Conservation (phyloP, 164 flowering plant species). For the Vitis amurensis region DNA sequence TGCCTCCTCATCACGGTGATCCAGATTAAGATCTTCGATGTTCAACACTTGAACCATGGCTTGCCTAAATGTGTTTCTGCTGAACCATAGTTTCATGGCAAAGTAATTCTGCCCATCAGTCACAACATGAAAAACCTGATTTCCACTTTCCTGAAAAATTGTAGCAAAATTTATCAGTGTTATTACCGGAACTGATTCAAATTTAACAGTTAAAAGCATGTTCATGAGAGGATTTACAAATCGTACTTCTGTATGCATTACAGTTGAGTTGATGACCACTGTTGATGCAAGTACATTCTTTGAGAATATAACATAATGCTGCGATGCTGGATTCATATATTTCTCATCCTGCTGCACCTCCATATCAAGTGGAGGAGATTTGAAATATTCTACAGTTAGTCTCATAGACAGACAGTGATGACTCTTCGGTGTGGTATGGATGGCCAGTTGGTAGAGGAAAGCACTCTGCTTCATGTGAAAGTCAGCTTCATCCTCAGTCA, state of each 20-base stretch:
- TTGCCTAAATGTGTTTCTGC: constrained; percentile 46
- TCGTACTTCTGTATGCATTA: constrained; percentile 65
- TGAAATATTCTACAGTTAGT: constrained; percentile 85
- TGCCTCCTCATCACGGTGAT: constrained; percentile 24
- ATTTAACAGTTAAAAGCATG: neutral
- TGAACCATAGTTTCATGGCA: constrained; percentile 88
- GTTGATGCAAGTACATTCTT: constrained; percentile 81
- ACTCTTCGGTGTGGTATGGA: constrained; percentile 93
- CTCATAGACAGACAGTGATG: constrained; percentile 91
- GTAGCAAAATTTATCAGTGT: constrained; percentile 7
- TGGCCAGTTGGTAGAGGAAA: constrained; percentile 84
- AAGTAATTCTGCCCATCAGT: constrained; percentile 77
- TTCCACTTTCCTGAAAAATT: constrained; percentile 70
- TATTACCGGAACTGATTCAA: neutral
- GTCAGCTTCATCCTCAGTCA: constrained; percentile 93
- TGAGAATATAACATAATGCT: constrained; percentile 82
- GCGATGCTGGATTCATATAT: constrained; percentile 47
- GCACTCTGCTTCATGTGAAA: constrained; percentile 98
- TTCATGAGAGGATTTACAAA: neutral
- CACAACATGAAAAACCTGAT: constrained; percentile 82
- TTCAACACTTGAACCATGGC: constrained; percentile 75
- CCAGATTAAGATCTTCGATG: constrained; percentile 56
- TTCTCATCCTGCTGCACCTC: constrained; percentile 42
- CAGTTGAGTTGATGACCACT: constrained; percentile 93
- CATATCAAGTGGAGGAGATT: constrained; percentile 32